Percentiles rank a stretch among this genome's conserved stretches.
These are phyloP conservation scores for Rhipidocladum racemiflorum DNA, from an alignment of 176 grass and related monocot genomes.

Conservation along the genomic window DNA sequence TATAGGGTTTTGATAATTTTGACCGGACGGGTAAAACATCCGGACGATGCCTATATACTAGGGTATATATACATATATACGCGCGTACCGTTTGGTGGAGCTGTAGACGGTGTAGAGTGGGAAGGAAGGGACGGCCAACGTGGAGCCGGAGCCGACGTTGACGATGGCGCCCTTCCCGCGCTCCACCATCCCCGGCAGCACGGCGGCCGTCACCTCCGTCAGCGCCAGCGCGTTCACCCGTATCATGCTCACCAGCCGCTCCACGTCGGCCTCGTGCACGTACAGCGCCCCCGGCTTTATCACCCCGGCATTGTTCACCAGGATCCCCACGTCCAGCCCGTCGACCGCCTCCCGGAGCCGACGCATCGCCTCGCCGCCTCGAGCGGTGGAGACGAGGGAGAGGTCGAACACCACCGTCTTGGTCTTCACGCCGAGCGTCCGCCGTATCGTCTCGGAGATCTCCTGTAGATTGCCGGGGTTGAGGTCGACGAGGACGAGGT, in stretches of 20 bases:
- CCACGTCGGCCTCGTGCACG: conserved; percentile 38
- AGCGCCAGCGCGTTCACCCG: conserved; percentile 37
- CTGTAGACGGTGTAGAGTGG: conserved; percentile 45
- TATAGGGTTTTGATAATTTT: too few relatives aligned
- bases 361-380: background rate
- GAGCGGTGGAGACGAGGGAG: background rate
- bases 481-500: conserved; percentile 46
- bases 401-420: conserved; percentile 43
- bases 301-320: conserved; percentile 53
- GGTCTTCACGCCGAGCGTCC: background rate
- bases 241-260: conserved; percentile 19
- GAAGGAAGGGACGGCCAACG: conserved; percentile 20
- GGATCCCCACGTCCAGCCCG: conserved; percentile 40
- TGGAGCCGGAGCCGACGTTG: conserved; percentile 38
- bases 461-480: conserved; percentile 25
- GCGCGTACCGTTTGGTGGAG: conserved; percentile 11
- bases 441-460: background rate
- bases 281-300: conserved; percentile 20
- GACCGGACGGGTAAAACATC: too few relatives aligned
- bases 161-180: conserved; percentile 37
- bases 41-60: too few relatives aligned
- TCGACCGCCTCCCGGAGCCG: conserved; percentile 6
- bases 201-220: conserved; percentile 33
- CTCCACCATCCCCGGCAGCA: conserved; percentile 39
- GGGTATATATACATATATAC: too few relatives aligned